Evolutionary conservation across 306 rosid species (phyloP), one percentile per base, ranked within the genome.

Genomic region (Potentilla sterilis): DNA sequence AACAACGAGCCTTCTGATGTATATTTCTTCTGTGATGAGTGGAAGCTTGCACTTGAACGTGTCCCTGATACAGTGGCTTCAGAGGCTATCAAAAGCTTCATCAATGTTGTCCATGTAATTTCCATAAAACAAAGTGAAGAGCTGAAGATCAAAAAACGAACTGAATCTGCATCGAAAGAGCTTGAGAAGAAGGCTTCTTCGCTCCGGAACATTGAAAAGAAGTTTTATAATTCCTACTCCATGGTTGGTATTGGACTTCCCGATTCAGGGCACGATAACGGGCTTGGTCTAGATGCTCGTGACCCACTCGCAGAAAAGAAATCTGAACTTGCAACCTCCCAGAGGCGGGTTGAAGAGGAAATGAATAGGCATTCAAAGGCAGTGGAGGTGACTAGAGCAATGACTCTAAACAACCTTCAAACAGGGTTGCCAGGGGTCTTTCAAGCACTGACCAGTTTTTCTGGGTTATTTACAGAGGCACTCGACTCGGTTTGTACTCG

Each of bases 401-500:
- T 92, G 99, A 96, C 99, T 1, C 90, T 96, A 19, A 92, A 96
- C 80, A 83, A 96, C 81, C 91, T 96, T 43, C 99, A 96, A 70
- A 96, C 99, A 24, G 99, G 98, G 11, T 87, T 96, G 86, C 99
- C 99, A 5, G 99, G 98, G 32, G 99, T 96, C 9, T 96, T 96
- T 65, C 98, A 88, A 72, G 98, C 99, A 14, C 64, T 96, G 87
- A 88, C 98, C 52, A 92, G 93, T 85, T 96, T 96, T 83, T 90
- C 99, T 63, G 85, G 90, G 46, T 67, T 96, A 74, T 96, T 96
- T 83, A 84, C 85, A 4, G 98, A 96, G 86, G 91, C 94, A 70
- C 92, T 96, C 34, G 80, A 82, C 16, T 66, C 92, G 21, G 99
- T 96, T 40, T 96, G 99, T 79, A 88, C 78, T 12, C 81, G 84